These are phyloP conservation scores for Fusarium luffae DNA, from an alignment of 2,329 filamentous ascomycete genomes.

Conservation along the genomic window DNA sequence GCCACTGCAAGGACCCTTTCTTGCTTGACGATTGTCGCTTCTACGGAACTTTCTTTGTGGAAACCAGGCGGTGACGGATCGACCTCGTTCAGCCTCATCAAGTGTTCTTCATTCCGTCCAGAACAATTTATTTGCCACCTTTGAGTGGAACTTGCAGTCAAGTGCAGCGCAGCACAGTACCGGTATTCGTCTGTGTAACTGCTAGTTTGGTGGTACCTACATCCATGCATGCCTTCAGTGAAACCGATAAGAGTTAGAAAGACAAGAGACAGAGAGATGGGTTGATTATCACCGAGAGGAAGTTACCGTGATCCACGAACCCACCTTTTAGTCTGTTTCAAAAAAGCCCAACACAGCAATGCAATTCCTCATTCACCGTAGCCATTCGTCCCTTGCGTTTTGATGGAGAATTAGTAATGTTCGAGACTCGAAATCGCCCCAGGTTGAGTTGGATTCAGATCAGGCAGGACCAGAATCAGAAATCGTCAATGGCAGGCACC, in stretches of 20 bases:
- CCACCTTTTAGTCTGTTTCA: slow-evolving; percentile 34
- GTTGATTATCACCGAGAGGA: slow-evolving; percentile 14
- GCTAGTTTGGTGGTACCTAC: slow-evolving; percentile 1
- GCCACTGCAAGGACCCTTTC: slow-evolving; percentile 19
- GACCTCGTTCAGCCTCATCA: slow-evolving; percentile 31
- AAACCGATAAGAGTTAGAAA: background rate
- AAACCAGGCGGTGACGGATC: slow-evolving; percentile 26
- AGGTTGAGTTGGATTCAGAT: slow-evolving; percentile 1
- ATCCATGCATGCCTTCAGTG: background rate
- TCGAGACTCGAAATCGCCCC: slow-evolving; percentile 27
- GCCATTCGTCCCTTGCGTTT: slow-evolving; percentile 22
- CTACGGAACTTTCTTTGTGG: slow-evolving; percentile 28
- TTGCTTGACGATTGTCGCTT: slow-evolving; percentile 20
- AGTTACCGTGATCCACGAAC: slow-evolving; percentile 20
- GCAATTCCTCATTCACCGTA: slow-evolving; percentile 18
- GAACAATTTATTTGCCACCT: slow-evolving; percentile 35
- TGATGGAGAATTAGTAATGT: slow-evolving; percentile 38
- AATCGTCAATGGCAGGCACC: slow-evolving; percentile 11
- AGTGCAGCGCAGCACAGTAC: background rate
- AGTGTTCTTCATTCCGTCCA: slow-evolving; percentile 34
- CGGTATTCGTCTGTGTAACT: background rate
- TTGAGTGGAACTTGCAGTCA: background rate
- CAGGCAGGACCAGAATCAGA: slow-evolving; percentile 2
- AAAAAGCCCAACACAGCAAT: slow-evolving; percentile 24
- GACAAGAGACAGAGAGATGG: background rate